Percentiles rank a stretch among this genome's conserved stretches.
Conservation (phyloP, 2,329 filamentous ascomycete genomes). For the Apiospora malaysiana region DNA sequence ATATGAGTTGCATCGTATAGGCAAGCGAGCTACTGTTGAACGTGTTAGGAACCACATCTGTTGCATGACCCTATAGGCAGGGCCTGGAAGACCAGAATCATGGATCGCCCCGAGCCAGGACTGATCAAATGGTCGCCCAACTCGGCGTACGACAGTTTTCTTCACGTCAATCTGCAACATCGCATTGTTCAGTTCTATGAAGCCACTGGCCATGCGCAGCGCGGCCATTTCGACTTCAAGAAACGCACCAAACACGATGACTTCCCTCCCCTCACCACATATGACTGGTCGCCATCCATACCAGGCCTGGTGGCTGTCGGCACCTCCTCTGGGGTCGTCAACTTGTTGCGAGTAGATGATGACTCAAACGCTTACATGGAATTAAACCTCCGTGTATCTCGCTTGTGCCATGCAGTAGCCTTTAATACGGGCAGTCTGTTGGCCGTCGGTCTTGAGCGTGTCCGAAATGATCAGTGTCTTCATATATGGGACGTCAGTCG, state of each 20-base stretch:
- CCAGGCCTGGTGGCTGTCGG: constrained; percentile 75
- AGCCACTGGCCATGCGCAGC: constrained; percentile 63
- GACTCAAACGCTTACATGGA: constrained; percentile 69
- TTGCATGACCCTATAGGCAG: constrained; percentile 29
- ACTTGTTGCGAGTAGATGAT: constrained; percentile 75
- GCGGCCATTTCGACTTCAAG: constrained; percentile 62
- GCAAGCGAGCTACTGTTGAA: constrained; percentile 2
- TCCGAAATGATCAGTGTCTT: constrained; percentile 80
- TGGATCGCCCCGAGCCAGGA: constrained; percentile 67
- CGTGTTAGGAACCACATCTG: constrained; percentile 20
- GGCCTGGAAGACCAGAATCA: constrained; percentile 32
- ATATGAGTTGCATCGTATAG: constrained; percentile 13
- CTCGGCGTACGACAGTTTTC: constrained; percentile 62
- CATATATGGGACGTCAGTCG: constrained; percentile 82
- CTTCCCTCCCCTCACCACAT: constrained; percentile 67
- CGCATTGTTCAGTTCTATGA: constrained; percentile 68
- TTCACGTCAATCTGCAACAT: constrained; percentile 69
- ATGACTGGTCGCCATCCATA: constrained; percentile 70
- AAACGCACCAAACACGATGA: constrained; percentile 66
- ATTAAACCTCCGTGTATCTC: constrained; percentile 74
- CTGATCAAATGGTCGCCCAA: constrained; percentile 72
- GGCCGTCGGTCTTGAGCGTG: constrained; percentile 80
- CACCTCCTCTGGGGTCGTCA: constrained; percentile 76
- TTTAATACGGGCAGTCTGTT: constrained; percentile 76
- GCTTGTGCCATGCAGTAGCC: constrained; percentile 81